Evolutionary conservation across 1,139 yeast genomes (phyloP).

Genomic region (Pichia inconspicua): DNA sequence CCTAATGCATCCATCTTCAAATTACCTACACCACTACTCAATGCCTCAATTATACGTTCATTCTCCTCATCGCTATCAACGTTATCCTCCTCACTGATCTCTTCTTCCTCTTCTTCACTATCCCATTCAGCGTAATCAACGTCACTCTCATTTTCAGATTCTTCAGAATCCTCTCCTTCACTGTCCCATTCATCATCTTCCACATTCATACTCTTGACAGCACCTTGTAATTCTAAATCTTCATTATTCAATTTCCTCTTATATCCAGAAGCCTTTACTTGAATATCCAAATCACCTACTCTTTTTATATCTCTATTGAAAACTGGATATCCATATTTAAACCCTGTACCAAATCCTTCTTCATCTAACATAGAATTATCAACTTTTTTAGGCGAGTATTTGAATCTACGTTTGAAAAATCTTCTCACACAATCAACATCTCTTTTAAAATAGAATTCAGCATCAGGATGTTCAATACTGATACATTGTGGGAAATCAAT

Average conservation of each 20-base stretch:
- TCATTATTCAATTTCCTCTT: slow-evolving; percentile 55
- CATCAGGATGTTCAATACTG: slow-evolving; percentile 84
- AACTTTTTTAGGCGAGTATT: slow-evolving; percentile 51
- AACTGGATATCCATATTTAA: slow-evolving; percentile 68
- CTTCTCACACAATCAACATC: slow-evolving; percentile 85
- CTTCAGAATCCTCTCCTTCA: slow-evolving; percentile 25
- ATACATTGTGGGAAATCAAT: slow-evolving; percentile 99
- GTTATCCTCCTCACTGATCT: slow-evolving; percentile 28
- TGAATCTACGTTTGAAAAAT: slow-evolving; percentile 73
- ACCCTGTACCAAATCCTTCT: slow-evolving; percentile 77
- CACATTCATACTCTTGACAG: slow-evolving; percentile 58
- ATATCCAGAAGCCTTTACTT: slow-evolving; percentile 88
- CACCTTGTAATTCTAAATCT: slow-evolving; percentile 65
- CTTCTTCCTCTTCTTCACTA: slow-evolving; percentile 29
- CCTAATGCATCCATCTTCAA: slow-evolving; percentile 76
- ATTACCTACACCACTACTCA: slow-evolving; percentile 50
- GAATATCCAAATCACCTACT: slow-evolving; percentile 61
- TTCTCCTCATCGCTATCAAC: slow-evolving; percentile 45
- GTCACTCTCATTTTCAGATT: slow-evolving; percentile 25
- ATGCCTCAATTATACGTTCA: slow-evolving; percentile 64
- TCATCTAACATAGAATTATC: slow-evolving; percentile 65
- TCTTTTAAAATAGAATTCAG: slow-evolving; percentile 77
- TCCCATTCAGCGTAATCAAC: slow-evolving; percentile 25
- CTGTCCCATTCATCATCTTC: slow-evolving; percentile 24
- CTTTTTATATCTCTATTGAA: slow-evolving; percentile 71